phyloP scores from a whole-genome alignment of 1,284 basidiomycete species.

The Moesziomyces parantarcticus region DNA sequence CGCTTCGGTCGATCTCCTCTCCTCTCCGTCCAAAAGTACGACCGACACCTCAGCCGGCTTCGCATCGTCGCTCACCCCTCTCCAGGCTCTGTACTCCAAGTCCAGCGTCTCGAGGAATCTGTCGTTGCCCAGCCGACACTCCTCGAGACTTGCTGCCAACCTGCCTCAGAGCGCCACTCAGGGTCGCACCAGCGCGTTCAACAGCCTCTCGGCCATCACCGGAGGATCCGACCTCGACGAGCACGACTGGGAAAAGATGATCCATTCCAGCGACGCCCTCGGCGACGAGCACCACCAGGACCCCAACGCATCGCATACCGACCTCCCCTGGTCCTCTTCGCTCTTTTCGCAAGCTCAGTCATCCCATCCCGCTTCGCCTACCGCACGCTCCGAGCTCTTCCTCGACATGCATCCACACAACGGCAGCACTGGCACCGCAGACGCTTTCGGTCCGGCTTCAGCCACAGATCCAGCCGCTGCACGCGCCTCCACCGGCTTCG shows the following conservation, averaged over 20 bases:
- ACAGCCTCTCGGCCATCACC: conserved; percentile 58
- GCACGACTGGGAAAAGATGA: conserved; percentile 60
- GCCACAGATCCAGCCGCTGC: conserved; percentile 28
- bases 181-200: conserved; percentile 38
- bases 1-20: conserved; percentile 4
- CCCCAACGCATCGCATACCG: conserved; percentile 12
- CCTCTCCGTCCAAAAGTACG: conserved; percentile 20
- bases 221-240: conserved; percentile 54
- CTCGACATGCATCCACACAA: conserved; percentile 10
- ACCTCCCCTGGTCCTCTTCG: conserved; percentile 36
- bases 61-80: conserved; percentile 23
- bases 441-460: conserved; percentile 23
- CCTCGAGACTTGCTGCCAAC: conserved; percentile 26
- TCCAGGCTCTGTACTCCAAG: conserved; percentile 49
- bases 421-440: conserved; percentile 22
- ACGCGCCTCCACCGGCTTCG: conserved; percentile 17
- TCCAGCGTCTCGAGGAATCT: conserved; percentile 43
- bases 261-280: conserved; percentile 42
- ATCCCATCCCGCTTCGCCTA: conserved; percentile 32
- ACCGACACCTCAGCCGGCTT: conserved; percentile 18
- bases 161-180: conserved; percentile 35
- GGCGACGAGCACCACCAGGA: conserved; percentile 48
- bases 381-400: conserved; percentile 20
- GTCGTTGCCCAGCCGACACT: conserved; percentile 41
- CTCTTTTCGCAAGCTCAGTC: conserved; percentile 25